phyloP scores from a whole-genome alignment of 768 basidiomycete genomes.

The Sarcodon aspratus region DNA sequence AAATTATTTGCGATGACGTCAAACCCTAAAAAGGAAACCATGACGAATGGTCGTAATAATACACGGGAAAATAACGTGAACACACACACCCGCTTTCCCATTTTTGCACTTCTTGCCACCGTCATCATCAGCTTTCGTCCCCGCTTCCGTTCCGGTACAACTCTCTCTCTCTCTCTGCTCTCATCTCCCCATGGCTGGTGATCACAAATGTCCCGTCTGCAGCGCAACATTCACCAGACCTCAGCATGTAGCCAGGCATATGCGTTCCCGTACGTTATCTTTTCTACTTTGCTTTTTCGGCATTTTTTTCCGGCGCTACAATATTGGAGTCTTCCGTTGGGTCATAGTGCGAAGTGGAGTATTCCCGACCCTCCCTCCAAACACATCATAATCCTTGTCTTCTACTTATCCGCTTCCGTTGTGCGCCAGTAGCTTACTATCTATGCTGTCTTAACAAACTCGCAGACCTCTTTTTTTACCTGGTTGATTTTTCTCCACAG shows the following conservation, averaged over 20 bases:
- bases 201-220: conserved; percentile 62
- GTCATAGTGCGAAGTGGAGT: background rate
- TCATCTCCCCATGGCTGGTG: conserved; percentile 15
- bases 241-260: conserved; percentile 83
- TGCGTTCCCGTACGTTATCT: conserved; percentile 72
- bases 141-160: background rate
- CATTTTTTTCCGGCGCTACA: too few species aligned
- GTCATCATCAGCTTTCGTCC: too few species aligned
- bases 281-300: background rate
- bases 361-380: conserved; percentile 1
- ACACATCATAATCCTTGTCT: conserved; percentile 5
- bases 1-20: background rate
- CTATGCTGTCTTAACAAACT: conserved; percentile 3
- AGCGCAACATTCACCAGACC: conserved; percentile 81
- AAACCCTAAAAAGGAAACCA: too few species aligned
- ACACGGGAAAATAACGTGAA: too few species aligned
- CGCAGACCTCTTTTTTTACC: background rate
- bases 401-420: conserved; percentile 9
- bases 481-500: conserved; percentile 23
- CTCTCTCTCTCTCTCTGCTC: conserved; percentile 4
- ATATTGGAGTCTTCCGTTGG: too few species aligned
- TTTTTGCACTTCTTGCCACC: too few species aligned
- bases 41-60: too few species aligned
- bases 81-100: too few species aligned
- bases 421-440: conserved; percentile 4